Percentiles rank a stretch among this genome's conserved stretches.
Evolutionary conservation across 1,284 basidiomycete genomes (phyloP).

Genomic region (Coriolopsis trogii): DNA sequence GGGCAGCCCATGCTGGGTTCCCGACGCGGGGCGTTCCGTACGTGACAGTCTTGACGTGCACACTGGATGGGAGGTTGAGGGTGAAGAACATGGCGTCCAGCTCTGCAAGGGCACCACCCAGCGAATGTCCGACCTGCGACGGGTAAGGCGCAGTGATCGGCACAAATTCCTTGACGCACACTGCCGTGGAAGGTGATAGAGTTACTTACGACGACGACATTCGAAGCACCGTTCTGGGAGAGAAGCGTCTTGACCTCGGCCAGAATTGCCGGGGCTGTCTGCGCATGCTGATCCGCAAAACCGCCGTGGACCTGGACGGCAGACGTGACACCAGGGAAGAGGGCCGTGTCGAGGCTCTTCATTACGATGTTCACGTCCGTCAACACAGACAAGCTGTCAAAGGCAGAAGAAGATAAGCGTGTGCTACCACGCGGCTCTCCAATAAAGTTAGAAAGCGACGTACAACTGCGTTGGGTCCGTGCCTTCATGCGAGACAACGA

Average conservation of each 20-base stretch:
- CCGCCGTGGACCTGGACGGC: constrained; percentile 48
- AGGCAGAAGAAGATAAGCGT: background rate
- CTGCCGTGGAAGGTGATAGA: background rate
- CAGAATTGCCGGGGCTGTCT: constrained; percentile 41
- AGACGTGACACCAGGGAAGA: constrained; percentile 52
- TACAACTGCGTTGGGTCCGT: constrained; percentile 52
- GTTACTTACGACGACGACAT: constrained; percentile 38
- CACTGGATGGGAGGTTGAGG: constrained; percentile 38
- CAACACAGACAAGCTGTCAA: constrained; percentile 43
- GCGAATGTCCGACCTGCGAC: constrained; percentile 41
- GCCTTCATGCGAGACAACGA: constrained; percentile 54
- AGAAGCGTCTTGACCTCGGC: constrained; percentile 40
- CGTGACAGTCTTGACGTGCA: constrained; percentile 40
- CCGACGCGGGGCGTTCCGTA: constrained; percentile 45
- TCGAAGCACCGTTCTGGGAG: constrained; percentile 33
- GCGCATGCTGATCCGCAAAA: constrained; percentile 49
- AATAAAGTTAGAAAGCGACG: constrained; percentile 5
- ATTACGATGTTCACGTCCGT: constrained; percentile 47
- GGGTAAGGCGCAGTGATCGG: background rate
- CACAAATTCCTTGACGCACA: too few species aligned
- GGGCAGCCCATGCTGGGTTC: constrained; percentile 35
- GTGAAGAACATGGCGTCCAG: constrained; percentile 41
- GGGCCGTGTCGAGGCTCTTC: constrained; percentile 37
- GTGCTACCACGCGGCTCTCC: background rate
- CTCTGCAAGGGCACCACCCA: constrained; percentile 43